These are phyloP conservation scores for Rhynchospora pubera DNA, from an alignment of 176 grass and related monocot species.

Conservation along the genomic window DNA sequence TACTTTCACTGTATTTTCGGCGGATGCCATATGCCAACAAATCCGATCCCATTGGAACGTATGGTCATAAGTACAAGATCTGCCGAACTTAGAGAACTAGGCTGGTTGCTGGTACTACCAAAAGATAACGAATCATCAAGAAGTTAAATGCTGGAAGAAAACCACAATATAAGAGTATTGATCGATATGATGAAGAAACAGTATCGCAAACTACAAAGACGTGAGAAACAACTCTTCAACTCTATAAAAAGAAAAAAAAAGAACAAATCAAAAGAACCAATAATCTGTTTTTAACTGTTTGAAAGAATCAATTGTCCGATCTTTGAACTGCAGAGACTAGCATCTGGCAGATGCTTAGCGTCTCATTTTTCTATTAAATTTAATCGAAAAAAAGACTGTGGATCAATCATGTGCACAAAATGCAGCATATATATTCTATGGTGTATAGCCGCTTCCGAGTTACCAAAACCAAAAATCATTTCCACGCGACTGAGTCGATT, in stretches of 20 bases:
- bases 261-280: not conserved
- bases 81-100: too few species aligned
- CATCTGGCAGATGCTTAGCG: not conserved
- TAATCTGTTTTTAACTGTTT: not conserved
- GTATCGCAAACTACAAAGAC: not conserved
- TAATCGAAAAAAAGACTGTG: conserved; percentile 16
- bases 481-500: conserved; percentile 94
- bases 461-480: conserved; percentile 35
- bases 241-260: not conserved
- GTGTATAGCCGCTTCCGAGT: conserved; percentile 7
- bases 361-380: conserved; percentile 22
- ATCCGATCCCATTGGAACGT: too few species aligned
- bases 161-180: not conserved
- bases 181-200: conserved; percentile 18
- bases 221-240: not conserved
- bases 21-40: too few species aligned
- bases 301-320: not conserved
- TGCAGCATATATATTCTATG: conserved; percentile 22
- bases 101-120: too few species aligned
- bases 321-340: not conserved
- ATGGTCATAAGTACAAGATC: too few species aligned
- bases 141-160: not conserved
- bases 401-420: conserved; percentile 23
- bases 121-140: not conserved
- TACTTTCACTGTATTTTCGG: too few species aligned